Conservation (phyloP, 345 rosid genomes). For the Camelina laxa region DNA sequence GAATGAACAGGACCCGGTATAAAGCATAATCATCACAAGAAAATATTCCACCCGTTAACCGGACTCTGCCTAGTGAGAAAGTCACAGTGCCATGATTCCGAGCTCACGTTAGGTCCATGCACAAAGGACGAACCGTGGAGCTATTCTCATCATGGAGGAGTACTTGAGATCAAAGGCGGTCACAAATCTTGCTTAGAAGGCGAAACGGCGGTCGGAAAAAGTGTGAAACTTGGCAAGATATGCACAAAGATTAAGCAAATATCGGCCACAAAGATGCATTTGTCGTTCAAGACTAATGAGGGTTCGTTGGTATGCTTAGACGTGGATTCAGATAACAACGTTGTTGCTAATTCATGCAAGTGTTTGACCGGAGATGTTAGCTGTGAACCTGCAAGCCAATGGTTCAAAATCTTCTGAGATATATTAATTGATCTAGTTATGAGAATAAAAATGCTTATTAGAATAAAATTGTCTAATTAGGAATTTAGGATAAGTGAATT, state of each 20-base stretch:
- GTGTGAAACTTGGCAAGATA: conserved; percentile 49
- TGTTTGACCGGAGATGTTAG: conserved; percentile 53
- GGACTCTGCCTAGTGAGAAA: conserved; percentile 73
- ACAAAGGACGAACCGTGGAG: conserved; percentile 70
- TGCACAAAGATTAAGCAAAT: conserved; percentile 65
- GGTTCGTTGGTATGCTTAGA: conserved; percentile 70
- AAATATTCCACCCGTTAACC: conserved; percentile 77
- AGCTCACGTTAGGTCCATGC: conserved; percentile 65
- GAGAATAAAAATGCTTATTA: conserved; percentile 4
- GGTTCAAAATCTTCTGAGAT: conserved; percentile 64
- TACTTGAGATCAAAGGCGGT: conserved; percentile 52
- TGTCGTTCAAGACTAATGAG: conserved; percentile 49
- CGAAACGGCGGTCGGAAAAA: conserved; percentile 40
- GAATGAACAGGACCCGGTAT: conserved; percentile 74
- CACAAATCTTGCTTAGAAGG: conserved; percentile 45
- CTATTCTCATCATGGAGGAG: conserved; percentile 54
- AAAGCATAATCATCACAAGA: conserved; percentile 57
- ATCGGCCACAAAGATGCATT: conserved; percentile 84
- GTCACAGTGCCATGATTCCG: conserved; percentile 45
- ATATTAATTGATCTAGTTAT: background rate
- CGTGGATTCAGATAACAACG: conserved; percentile 52
- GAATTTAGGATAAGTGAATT: background rate
- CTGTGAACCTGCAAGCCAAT: conserved; percentile 73
- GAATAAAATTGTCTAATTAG: background rate
- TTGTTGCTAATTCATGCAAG: conserved; percentile 56